Base-by-base conservation (phyloP, 306 rosid species). In the Psophocarpus tetragonolobus region DNA sequence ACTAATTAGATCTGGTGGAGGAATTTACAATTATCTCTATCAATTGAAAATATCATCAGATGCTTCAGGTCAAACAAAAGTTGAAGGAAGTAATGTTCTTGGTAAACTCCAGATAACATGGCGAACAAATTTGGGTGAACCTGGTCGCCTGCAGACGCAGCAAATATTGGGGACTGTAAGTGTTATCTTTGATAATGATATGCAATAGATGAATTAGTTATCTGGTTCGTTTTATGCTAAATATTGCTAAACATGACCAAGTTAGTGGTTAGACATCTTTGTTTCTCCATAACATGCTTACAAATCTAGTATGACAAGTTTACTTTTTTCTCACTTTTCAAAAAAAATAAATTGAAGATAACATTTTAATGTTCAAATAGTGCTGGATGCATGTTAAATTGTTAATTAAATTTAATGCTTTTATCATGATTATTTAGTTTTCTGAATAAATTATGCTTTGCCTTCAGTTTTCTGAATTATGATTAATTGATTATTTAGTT, bases 51-150 rank as follows among this genome's bases (percentile, higher is more conserved):
- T 69, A 44, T 79, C 96, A 75, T 80, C 90, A 0, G 77, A 78
- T 42, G 96, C 68, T 74, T 87, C 90, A 47, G 69, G 86, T 33
- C 91, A 87, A 62, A 61, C 78, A 50, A 92, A 91, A 80, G 97
- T 91, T 61, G 98, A 92, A 83, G 97, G 99, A 85, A 92, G 91
- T 85, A 95, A 91, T 77, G 87, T 92, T 87, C 96, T 95, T 75
- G 99, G 99, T 68, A 95, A 95, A 81, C 91, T 95, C 74, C 99
- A 95, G 90, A 87, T 95, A 87, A 95, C 97, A 72, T 95, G 99
- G 99, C 87, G 97, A 32, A 93, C 99, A 79, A 95, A 92, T 91
- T 81, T 95, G 83, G 99, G 99, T 20, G 97, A 95, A 87, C 96
- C 99, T 1, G 99, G 99, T 69, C 96, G 97, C 74, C 86, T 92